phyloP scores from a whole-genome alignment of 1,284 basidiomycete species.

The Cutaneotrichosporon sp. region DNA sequence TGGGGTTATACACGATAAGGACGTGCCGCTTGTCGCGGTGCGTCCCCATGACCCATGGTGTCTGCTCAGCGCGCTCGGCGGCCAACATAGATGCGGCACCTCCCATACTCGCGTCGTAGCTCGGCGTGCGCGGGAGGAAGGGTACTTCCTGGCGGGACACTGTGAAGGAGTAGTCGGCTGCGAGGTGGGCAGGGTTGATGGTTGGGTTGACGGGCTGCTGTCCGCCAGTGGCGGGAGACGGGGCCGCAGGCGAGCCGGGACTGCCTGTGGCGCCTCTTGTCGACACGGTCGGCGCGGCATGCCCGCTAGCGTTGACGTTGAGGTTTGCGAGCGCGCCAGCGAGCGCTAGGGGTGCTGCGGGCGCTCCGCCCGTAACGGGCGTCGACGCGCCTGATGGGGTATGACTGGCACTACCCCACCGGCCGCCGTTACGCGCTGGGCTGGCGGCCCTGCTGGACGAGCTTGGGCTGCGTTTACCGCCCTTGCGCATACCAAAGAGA shows the following conservation, averaged over 20 bases:
- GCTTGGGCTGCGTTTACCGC: not conserved
- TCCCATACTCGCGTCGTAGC: not conserved
- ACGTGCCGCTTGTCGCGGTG: slow-evolving; percentile 16
- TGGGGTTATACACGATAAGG: slow-evolving; percentile 28
- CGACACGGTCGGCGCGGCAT: not conserved
- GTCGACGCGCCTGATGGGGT: slow-evolving; percentile 4
- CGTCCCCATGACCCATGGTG: slow-evolving; percentile 24
- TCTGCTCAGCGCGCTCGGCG: not conserved
- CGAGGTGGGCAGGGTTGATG: slow-evolving; percentile 5
- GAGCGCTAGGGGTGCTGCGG: slow-evolving; percentile 4
- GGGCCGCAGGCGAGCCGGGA: not conserved
- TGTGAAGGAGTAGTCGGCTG: not conserved
- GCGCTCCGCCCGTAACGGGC: not conserved
- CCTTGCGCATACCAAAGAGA: slow-evolving; percentile 13
- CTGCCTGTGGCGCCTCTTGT: not conserved
- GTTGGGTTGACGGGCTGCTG: not conserved
- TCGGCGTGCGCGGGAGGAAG: slow-evolving; percentile 2
- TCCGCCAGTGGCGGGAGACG: not conserved
- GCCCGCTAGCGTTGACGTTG: slow-evolving; percentile 1
- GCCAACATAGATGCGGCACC: no score
- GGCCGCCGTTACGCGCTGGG: not conserved
- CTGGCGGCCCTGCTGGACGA: not conserved
- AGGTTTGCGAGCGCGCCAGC: slow-evolving; percentile 15
- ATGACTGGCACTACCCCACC: not conserved
- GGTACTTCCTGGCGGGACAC: slow-evolving; percentile 8